Evolutionary conservation across 139 green algal species (phyloP).

Genomic region (Micromonas commoda): DNA sequence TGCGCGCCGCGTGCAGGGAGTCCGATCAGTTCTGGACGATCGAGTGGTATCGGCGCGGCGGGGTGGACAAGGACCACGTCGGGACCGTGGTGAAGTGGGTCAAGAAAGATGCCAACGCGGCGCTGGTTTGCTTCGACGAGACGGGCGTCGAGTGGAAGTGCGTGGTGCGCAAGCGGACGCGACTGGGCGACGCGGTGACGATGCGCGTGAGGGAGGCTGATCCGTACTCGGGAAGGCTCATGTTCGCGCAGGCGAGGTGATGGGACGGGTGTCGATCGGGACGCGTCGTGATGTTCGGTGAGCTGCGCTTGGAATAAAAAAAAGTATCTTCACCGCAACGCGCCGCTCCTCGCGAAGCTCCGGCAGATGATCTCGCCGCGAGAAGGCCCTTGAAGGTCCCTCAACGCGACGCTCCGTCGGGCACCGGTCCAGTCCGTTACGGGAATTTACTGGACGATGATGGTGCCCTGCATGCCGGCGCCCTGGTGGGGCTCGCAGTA

Average conservation of each 20-base stretch:
- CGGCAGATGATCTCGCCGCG: too few species aligned
- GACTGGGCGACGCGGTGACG: background rate
- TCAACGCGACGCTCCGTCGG: background rate
- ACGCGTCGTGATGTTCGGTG: too few species aligned
- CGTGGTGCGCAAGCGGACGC: background rate
- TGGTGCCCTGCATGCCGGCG: constrained; percentile 79
- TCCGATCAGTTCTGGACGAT: background rate
- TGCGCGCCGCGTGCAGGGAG: background rate
- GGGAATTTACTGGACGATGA: constrained; percentile 69
- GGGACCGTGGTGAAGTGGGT: background rate
- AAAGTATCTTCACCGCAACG: too few species aligned
- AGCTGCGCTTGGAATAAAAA: too few species aligned
- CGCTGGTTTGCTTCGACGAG: background rate
- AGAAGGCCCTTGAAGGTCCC: too few species aligned
- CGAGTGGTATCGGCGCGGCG: background rate
- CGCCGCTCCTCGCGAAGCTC: too few species aligned
- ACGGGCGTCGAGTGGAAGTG: background rate
- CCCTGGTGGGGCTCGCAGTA: constrained; percentile 95
- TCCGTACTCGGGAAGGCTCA: background rate
- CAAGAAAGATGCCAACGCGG: background rate
- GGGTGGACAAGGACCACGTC: background rate
- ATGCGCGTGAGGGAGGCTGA: background rate
- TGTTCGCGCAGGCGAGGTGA: too few species aligned
- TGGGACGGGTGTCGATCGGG: too few species aligned
- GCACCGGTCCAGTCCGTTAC: background rate